These are phyloP conservation scores for Staphylotrichum longicolle DNA, from an alignment of 495 filamentous ascomycete species.

Conservation along the genomic window DNA sequence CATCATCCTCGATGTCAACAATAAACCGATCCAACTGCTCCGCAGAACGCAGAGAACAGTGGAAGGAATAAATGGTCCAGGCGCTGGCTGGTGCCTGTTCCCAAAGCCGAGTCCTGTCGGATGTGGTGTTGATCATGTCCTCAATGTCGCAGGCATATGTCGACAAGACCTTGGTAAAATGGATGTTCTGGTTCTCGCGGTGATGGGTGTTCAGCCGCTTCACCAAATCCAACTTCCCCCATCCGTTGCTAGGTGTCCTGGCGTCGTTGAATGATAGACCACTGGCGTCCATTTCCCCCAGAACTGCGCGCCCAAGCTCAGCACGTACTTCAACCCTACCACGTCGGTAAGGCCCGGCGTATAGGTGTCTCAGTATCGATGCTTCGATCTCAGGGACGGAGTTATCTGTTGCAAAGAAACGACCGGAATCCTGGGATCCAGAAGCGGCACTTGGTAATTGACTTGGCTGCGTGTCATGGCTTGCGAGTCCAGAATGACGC, in stretches of 20 bases:
- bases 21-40: constrained; percentile 34
- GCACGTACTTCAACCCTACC: constrained; percentile 41
- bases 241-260: constrained; percentile 16
- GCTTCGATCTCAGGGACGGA: constrained; percentile 20
- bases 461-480: not conserved
- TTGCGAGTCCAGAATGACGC: not conserved
- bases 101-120: constrained; percentile 25
- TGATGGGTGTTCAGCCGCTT: constrained; percentile 24
- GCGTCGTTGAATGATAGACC: constrained; percentile 25
- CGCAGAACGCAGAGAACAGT: constrained; percentile 34
- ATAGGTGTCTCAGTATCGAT: constrained; percentile 15
- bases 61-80: constrained; percentile 52
- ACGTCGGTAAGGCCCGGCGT: constrained; percentile 19
- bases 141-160: constrained; percentile 38
- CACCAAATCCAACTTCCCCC: constrained; percentile 25
- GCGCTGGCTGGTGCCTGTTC: constrained; percentile 14
- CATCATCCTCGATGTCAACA: constrained; percentile 53
- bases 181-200: constrained; percentile 17
- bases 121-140: constrained; percentile 33
- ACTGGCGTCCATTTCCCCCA: constrained; percentile 25
- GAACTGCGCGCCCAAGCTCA: constrained; percentile 45
- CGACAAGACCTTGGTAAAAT: constrained; percentile 46
- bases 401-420: not conserved
- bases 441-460: too few relatives aligned
- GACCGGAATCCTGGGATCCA: not conserved